Conservation (phyloP, 2,329 filamentous ascomycete genomes). For the Seiridium unicorne region DNA sequence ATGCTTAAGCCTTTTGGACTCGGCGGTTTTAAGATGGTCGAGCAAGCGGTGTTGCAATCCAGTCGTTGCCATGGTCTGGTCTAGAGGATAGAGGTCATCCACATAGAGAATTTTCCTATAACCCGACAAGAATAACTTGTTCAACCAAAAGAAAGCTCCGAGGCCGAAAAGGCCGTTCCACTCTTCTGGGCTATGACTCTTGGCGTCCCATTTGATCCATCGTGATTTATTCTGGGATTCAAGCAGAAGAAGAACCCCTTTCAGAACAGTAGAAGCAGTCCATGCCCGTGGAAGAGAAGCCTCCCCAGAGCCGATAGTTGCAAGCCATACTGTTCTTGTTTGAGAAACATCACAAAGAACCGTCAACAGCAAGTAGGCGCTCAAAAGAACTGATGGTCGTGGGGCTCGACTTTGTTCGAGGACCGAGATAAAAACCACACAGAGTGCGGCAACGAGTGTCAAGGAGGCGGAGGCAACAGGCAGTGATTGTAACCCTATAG, state of each 20-base stretch:
- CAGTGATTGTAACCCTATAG: constrained; percentile 8
- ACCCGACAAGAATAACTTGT: constrained; percentile 25
- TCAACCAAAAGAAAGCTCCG: constrained; percentile 29
- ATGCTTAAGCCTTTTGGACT: not conserved
- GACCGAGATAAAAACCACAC: constrained; percentile 12
- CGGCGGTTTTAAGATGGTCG: not conserved
- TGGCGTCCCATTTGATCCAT: constrained; percentile 36
- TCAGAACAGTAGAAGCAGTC: constrained; percentile 31
- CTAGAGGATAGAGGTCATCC: constrained; percentile 27
- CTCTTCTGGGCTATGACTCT: constrained; percentile 35
- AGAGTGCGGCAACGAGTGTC: constrained; percentile 21
- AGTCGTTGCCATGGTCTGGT: constrained; percentile 11
- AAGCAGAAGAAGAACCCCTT: constrained; percentile 32
- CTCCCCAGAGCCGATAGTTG: constrained; percentile 3
- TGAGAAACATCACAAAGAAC: constrained; percentile 42
- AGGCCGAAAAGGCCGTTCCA: constrained; percentile 26
- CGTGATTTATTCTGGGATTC: constrained; percentile 36
- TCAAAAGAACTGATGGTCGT: constrained; percentile 41
- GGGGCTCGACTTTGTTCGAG: constrained; percentile 15
- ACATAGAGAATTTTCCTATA: constrained; percentile 28
- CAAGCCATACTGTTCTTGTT: constrained; percentile 40
- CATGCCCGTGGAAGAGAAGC: constrained; percentile 28
- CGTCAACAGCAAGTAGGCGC: constrained; percentile 38
- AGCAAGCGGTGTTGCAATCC: not conserved
- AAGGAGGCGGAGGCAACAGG: constrained; percentile 26